Evolutionary conservation across 164 flowering plant species (phyloP).

Genomic region (Malania oleifera): DNA sequence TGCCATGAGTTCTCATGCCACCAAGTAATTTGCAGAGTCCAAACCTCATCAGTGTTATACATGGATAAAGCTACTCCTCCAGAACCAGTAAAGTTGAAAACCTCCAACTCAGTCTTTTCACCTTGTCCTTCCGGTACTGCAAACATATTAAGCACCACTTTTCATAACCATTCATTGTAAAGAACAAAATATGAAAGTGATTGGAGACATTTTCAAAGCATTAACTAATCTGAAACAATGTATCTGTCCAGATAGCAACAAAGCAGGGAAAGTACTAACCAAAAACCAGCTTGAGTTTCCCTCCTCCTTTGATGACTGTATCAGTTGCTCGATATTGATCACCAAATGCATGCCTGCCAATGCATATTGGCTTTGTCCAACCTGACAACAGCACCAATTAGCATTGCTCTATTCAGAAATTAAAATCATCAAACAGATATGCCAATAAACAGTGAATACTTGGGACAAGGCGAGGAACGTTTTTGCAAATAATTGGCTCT

Average conservation of each 20-base stretch:
- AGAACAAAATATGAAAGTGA: not conserved
- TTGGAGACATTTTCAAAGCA: not conserved
- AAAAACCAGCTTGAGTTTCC: conserved; percentile 83
- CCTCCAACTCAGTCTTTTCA: conserved; percentile 68
- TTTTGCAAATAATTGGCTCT: conserved; percentile 95
- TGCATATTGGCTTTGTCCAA: conserved; percentile 98
- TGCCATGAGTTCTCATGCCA: too few species aligned
- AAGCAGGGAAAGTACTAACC: conserved; percentile 35
- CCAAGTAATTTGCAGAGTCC: conserved; percentile 9
- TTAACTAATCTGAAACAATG: not conserved
- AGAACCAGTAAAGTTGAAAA: conserved; percentile 75
- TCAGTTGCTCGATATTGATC: conserved; percentile 97
- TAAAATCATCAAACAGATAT: not conserved
- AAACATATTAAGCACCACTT: conserved; percentile 9
- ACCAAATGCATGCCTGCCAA: conserved; percentile 98
- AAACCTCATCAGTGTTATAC: conserved; percentile 99
- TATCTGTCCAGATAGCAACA: not conserved
- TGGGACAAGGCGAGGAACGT: conserved; percentile 87
- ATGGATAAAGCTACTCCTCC: conserved; percentile 91
- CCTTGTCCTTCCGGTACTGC: conserved; percentile 74
- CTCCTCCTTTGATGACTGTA: conserved; percentile 82
- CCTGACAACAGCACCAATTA: conserved; percentile 34
- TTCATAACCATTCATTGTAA: conserved; percentile 2
- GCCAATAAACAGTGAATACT: conserved; percentile 31
- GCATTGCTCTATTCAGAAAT: not conserved